Evolutionary conservation across 2,329 filamentous ascomycete genomes (phyloP).

Genomic region (Fusarium algeriense): DNA sequence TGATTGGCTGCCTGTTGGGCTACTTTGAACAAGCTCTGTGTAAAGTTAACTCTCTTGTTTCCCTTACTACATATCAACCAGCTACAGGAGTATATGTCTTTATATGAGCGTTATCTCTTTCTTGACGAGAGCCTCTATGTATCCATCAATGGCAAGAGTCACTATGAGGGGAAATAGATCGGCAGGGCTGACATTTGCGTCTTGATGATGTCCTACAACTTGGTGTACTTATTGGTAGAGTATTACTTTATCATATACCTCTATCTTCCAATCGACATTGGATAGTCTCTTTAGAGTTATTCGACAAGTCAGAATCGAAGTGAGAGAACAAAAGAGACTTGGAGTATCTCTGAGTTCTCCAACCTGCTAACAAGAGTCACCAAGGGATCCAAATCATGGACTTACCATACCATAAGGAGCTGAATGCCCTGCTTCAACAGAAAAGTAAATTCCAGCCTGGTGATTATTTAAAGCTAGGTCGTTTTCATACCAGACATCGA

Average conservation of each 20-base stretch:
- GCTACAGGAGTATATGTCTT: not conserved
- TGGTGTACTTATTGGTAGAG: too few species aligned
- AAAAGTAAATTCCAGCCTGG: not conserved
- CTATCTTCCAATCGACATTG: not conserved
- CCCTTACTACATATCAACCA: not conserved
- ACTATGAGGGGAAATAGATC: not conserved
- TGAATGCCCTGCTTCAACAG: not conserved
- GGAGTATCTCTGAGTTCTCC: too few species aligned
- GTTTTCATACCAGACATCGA: not conserved
- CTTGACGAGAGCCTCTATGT: not conserved
- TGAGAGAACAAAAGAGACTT: not conserved
- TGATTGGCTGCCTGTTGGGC: not conserved
- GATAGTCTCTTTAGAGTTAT: not conserved
- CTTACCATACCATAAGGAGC: not conserved
- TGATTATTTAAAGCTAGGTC: too few species aligned
- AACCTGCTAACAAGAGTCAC: not conserved
- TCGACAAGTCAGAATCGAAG: too few species aligned
- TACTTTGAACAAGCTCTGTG: not conserved
- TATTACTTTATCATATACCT: not conserved
- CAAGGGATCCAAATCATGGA: not conserved
- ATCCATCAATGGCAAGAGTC: not conserved
- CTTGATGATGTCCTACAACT: not conserved
- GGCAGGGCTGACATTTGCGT: not conserved
- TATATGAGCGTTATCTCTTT: not conserved
- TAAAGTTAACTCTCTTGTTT: not conserved